Evolutionary conservation across 2,329 filamentous ascomycete species (phyloP).

Genomic region (Fusarium ambrosium): DNA sequence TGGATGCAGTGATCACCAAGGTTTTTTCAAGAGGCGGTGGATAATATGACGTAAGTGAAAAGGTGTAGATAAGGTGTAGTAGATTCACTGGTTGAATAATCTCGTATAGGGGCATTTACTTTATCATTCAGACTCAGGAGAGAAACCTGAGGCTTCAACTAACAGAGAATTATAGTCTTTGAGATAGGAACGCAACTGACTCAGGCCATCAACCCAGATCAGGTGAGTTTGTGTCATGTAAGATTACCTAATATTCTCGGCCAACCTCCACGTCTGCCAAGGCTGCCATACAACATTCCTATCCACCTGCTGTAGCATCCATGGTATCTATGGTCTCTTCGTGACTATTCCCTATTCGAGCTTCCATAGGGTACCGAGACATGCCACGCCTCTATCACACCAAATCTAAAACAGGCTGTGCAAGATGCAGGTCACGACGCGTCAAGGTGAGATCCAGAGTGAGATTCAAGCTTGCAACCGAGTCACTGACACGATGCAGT

Average conservation of each 20-base stretch:
- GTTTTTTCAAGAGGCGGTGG: not conserved
- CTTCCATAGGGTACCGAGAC: not conserved
- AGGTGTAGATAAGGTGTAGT: not conserved
- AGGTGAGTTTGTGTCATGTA: not conserved
- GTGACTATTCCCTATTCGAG: not conserved
- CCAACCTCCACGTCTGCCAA: not conserved
- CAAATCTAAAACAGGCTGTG: conserved; percentile 50
- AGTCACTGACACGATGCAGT: conserved; percentile 9
- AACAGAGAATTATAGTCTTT: not conserved
- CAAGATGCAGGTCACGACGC: conserved; percentile 43
- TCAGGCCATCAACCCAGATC: not conserved
- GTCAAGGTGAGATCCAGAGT: conserved; percentile 40
- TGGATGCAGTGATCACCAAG: not conserved
- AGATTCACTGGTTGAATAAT: not conserved
- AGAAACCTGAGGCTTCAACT: not conserved
- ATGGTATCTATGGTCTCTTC: not conserved
- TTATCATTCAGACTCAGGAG: not conserved
- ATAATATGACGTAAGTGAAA: not conserved
- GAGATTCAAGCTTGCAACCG: not conserved
- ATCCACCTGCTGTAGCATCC: not conserved
- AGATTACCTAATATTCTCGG: not conserved
- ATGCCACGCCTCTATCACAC: conserved; percentile 48
- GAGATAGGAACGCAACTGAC: not conserved
- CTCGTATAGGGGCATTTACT: not conserved
- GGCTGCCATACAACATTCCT: not conserved